These are phyloP conservation scores for Vicia sativa DNA, from an alignment of 306 rosid genomes.

Conservation along the genomic window DNA sequence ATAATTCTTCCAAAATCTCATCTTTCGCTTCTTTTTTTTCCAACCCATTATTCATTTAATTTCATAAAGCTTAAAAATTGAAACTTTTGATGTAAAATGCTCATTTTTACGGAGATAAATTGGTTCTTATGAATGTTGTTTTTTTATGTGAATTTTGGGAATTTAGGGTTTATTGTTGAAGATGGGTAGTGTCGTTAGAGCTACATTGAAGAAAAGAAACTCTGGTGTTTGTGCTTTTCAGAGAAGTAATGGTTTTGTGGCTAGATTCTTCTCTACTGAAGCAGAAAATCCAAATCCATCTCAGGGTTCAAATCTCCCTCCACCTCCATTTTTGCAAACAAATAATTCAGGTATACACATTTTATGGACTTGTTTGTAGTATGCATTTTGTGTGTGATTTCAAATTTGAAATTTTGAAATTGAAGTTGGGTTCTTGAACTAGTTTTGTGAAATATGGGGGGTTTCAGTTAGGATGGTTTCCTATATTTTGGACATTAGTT, in stretches of 20 bases:
- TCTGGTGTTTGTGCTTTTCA: slow-evolving; percentile 33
- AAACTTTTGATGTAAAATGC: neutral
- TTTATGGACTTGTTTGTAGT: neutral
- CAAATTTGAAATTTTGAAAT: neutral
- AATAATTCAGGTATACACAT: slow-evolving; percentile 43
- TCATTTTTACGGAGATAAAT: neutral
- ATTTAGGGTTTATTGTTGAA: slow-evolving; percentile 30
- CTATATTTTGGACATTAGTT: neutral
- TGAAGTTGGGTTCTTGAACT: slow-evolving; percentile 13
- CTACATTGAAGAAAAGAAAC: slow-evolving; percentile 50
- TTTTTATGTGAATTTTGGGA: slow-evolving; percentile 2
- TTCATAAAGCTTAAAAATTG: neutral
- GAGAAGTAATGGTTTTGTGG: slow-evolving; percentile 34
- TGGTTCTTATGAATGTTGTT: neutral
- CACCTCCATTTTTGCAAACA: slow-evolving; percentile 39
- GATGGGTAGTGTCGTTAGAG: slow-evolving; percentile 56
- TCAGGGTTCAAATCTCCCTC: slow-evolving; percentile 39
- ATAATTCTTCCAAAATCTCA: neutral
- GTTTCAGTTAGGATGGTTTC: neutral
- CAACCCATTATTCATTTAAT: neutral
- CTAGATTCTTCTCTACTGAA: slow-evolving; percentile 62
- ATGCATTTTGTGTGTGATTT: neutral
- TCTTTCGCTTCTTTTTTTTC: neutral
- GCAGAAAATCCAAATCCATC: slow-evolving; percentile 52
- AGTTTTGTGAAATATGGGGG: slow-evolving; percentile 25